Evolutionary conservation across 345 rosid genomes (phyloP).

Genomic region (Schrenkiella parvula): DNA sequence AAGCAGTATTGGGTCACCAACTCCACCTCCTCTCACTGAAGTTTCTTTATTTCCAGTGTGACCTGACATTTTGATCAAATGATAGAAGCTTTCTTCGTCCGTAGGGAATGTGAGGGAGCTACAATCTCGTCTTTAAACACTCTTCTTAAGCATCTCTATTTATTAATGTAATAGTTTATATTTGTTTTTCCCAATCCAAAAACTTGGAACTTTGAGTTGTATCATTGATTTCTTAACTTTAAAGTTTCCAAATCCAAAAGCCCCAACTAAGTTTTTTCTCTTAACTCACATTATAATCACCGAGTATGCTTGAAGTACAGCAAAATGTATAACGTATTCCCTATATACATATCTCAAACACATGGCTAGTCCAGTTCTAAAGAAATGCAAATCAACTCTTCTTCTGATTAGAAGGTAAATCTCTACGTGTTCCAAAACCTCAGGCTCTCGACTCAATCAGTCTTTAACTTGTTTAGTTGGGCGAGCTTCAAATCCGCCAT

Average conservation of each 20-base stretch:
- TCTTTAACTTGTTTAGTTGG: constrained; percentile 45
- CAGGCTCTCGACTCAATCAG: constrained; percentile 11
- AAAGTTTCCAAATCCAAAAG: constrained; percentile 2
- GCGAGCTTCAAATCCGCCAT: constrained; percentile 62
- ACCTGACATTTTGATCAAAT: constrained; percentile 30
- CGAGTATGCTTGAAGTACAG: not conserved
- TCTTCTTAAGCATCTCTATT: constrained; percentile 3
- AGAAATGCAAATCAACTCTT: not conserved
- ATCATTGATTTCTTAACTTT: constrained; percentile 13
- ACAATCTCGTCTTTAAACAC: constrained; percentile 8
- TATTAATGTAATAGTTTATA: constrained; percentile 21
- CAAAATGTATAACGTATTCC: not conserved
- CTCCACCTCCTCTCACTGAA: constrained; percentile 56
- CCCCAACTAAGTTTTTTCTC: not conserved
- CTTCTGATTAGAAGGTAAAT: not conserved
- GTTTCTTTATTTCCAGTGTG: not conserved
- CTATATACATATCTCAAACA: not conserved
- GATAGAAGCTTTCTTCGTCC: constrained; percentile 31
- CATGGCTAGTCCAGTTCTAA: not conserved
- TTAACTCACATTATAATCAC: not conserved
- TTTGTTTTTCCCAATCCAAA: constrained; percentile 20
- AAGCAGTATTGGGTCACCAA: constrained; percentile 96
- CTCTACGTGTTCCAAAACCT: constrained; percentile 8
- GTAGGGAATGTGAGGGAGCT: constrained; percentile 24
- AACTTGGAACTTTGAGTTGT: constrained; percentile 18